Conservation (phyloP, 768 basidiomycete species). For the Trametes punicea region DNA sequence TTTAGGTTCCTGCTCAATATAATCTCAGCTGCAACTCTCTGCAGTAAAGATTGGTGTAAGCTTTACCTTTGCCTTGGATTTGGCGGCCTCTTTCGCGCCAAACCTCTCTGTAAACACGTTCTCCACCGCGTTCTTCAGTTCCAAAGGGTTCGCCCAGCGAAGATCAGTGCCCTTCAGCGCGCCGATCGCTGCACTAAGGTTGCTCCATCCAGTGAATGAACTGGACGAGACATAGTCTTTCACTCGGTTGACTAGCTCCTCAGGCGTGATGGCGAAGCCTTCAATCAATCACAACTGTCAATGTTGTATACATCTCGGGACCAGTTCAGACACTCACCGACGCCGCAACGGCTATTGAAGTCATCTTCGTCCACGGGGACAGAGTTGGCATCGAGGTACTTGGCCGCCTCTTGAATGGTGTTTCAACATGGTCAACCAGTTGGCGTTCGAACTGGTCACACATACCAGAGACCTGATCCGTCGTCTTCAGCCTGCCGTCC, state of each 20-base stretch:
- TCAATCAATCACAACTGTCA: background rate
- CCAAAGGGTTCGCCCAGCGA: constrained; percentile 81
- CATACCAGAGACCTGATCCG: constrained; percentile 87
- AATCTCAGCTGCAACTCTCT: background rate
- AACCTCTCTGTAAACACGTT: constrained; percentile 61
- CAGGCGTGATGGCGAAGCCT: constrained; percentile 79
- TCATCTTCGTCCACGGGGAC: constrained; percentile 61
- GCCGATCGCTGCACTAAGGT: constrained; percentile 64
- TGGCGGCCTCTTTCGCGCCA: constrained; percentile 66
- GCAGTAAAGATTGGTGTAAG: background rate
- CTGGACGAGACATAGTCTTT: constrained; percentile 54
- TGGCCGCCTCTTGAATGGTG: constrained; percentile 59
- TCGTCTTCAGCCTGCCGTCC: constrained; percentile 68
- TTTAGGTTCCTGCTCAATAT: constrained; percentile 43
- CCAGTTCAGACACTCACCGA: constrained; percentile 54
- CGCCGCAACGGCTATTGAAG: constrained; percentile 80
- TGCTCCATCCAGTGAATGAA: constrained; percentile 66
- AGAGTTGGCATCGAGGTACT: constrained; percentile 62
- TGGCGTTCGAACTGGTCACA: background rate
- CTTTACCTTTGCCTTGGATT: constrained; percentile 64
- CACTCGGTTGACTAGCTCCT: constrained; percentile 57
- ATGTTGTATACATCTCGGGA: constrained; percentile 2
- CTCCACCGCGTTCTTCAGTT: constrained; percentile 81
- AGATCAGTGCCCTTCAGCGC: constrained; percentile 61
- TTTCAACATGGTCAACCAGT: background rate